Conservation (phyloP, 371 early-diverging fungal species). For the Mortierella sp. region DNA sequence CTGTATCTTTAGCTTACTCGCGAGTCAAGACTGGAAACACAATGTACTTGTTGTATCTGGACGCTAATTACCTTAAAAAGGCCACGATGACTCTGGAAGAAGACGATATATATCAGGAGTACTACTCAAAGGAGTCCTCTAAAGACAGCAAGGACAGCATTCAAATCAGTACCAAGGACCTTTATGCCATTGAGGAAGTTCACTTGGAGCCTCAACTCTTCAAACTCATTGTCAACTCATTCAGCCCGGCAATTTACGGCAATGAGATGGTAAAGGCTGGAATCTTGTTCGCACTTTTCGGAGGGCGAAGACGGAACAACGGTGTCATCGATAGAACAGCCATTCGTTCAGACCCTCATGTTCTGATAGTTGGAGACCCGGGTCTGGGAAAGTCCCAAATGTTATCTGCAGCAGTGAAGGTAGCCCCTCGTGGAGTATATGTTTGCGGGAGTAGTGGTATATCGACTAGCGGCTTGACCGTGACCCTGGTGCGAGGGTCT, state of each 20-base stretch:
- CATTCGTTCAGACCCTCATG: constrained; percentile 69
- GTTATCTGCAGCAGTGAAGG: constrained; percentile 85
- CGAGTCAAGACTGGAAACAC: constrained; percentile 79
- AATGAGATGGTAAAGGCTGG: constrained; percentile 92
- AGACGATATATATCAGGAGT: constrained; percentile 49
- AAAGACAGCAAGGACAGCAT: constrained; percentile 73
- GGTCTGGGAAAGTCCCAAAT: constrained; percentile 97
- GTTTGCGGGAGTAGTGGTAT: constrained; percentile 95
- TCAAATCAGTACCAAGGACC: constrained; percentile 79
- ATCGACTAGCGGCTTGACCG: constrained; percentile 83
- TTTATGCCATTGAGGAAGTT: constrained; percentile 86
- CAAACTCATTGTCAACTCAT: constrained; percentile 85
- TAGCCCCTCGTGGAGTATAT: constrained; percentile 91
- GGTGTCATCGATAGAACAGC: constrained; percentile 91
- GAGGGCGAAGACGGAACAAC: constrained; percentile 82
- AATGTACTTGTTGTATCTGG: constrained; percentile 76
- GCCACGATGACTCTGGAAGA: constrained; percentile 59
- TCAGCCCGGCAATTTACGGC: constrained; percentile 98
- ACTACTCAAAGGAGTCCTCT: constrained; percentile 37
- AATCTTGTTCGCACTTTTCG: constrained; percentile 90
- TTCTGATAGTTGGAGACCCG: constrained; percentile 80
- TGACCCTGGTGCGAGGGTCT: constrained; percentile 79
- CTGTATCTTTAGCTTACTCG: constrained; percentile 70
- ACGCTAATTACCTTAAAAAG: constrained; percentile 72
- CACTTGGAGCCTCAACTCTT: constrained; percentile 80